Evolutionary conservation across 805 yeast species (phyloP).

Genomic region (Wickerhamiella slavikovae): DNA sequence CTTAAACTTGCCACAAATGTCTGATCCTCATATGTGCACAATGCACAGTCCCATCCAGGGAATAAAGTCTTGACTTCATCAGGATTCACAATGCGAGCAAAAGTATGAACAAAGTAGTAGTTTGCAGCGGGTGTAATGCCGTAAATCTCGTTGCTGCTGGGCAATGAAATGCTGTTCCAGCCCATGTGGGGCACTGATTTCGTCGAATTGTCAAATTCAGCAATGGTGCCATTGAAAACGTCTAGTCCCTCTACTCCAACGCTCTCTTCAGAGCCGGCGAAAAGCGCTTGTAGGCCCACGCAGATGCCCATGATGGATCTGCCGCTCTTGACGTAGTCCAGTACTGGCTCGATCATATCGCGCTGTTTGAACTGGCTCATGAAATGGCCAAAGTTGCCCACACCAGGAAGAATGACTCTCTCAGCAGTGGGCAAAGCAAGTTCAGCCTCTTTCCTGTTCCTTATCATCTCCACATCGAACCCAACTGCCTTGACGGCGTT

Average conservation of each 20-base stretch:
- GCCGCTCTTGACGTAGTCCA: conserved; percentile 50
- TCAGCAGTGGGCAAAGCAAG: conserved; percentile 23
- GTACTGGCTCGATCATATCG: conserved; percentile 45
- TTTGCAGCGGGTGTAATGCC: conserved; percentile 46
- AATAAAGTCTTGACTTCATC: conserved; percentile 13
- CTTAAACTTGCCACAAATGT: conserved; percentile 64
- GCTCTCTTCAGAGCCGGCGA: conserved; percentile 55
- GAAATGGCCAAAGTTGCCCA: conserved; percentile 92
- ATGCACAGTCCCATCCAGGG: conserved; percentile 53
- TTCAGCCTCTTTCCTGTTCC: conserved; percentile 10
- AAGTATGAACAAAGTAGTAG: conserved; percentile 91
- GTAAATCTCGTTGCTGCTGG: conserved; percentile 22
- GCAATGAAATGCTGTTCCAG: conserved; percentile 43
- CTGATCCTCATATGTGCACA: conserved; percentile 57
- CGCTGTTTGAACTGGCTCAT: conserved; percentile 44
- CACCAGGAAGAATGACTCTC: conserved; percentile 77
- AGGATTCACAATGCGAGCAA: conserved; percentile 30
- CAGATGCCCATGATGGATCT: conserved; percentile 90
- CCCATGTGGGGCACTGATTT: conserved; percentile 96
- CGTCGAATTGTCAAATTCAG: conserved; percentile 35
- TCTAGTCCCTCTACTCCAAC: conserved; percentile 43
- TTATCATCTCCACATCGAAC: conserved; percentile 23
- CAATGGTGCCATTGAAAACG: conserved; percentile 29
- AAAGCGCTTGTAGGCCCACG: conserved; percentile 83
- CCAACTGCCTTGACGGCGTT: conserved; percentile 75